These are phyloP conservation scores for Malassezia japonica DNA, from an alignment of 1,284 basidiomycete species.

Conservation along the genomic window DNA sequence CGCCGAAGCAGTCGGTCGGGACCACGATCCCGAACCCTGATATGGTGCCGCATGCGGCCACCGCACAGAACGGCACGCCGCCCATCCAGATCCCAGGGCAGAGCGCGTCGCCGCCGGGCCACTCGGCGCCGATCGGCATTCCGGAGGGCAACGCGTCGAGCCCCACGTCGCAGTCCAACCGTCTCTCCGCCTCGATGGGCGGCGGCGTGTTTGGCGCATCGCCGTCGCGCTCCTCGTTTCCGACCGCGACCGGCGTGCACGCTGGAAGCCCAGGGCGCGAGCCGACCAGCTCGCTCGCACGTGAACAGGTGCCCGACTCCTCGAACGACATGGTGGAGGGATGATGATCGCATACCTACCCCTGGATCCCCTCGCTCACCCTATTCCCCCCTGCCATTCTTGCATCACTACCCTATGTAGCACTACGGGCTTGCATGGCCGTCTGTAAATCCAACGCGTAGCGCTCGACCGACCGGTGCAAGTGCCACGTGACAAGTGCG, in stretches of 20 bases:
- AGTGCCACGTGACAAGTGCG: neutral
- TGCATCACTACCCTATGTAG: too few relatives aligned
- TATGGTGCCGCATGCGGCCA: slow-evolving; percentile 49
- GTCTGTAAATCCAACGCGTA: too few relatives aligned
- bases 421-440: too few relatives aligned
- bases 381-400: too few relatives aligned
- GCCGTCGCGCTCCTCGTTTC: slow-evolving; percentile 12
- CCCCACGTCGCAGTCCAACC: slow-evolving; percentile 3
- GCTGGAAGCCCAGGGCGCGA: slow-evolving; percentile 11
- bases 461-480: too few relatives aligned
- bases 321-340: neutral
- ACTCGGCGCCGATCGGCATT: slow-evolving; percentile 10
- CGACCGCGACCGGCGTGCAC: slow-evolving; percentile 6
- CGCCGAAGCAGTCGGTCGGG: slow-evolving; percentile 74
- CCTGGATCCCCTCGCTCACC: too few relatives aligned
- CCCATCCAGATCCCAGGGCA: slow-evolving; percentile 4
- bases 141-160: slow-evolving; percentile 5
- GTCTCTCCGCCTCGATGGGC: neutral
- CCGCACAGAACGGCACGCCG: slow-evolving; percentile 20
- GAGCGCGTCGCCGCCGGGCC: slow-evolving; percentile 3
- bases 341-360: too few relatives aligned
- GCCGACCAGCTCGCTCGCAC: slow-evolving; percentile 11
- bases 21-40: slow-evolving; percentile 91
- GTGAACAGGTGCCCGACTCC: slow-evolving; percentile 2
- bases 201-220: slow-evolving; percentile 4